These are phyloP conservation scores for Phaeophleospora eucalypticola DNA, from an alignment of 2,329 filamentous ascomycete species.

Conservation along the genomic window DNA sequence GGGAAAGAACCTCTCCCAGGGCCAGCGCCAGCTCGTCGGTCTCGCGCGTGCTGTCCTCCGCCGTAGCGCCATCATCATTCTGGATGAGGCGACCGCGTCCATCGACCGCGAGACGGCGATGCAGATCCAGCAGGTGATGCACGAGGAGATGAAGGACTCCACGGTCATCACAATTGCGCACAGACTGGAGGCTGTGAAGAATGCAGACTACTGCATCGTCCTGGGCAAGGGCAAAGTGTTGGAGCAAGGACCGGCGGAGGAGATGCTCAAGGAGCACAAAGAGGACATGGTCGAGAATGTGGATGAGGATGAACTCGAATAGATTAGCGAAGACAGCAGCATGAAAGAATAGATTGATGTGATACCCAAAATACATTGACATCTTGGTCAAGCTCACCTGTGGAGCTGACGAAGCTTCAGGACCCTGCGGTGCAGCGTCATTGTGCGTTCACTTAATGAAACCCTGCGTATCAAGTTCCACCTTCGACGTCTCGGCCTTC, in stretches of 20 bases:
- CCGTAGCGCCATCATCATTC: slow-evolving; percentile 58
- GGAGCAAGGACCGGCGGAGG: slow-evolving; percentile 32
- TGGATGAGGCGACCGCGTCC: slow-evolving; percentile 64
- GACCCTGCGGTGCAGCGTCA: neutral
- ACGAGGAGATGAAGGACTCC: slow-evolving; percentile 54
- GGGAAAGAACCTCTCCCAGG: slow-evolving; percentile 60
- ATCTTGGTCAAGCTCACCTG: neutral
- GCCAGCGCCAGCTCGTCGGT: slow-evolving; percentile 62
- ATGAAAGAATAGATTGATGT: neutral
- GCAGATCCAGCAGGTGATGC: slow-evolving; percentile 52
- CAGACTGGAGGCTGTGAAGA: slow-evolving; percentile 58
- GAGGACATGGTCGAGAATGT: slow-evolving; percentile 13
- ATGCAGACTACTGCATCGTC: slow-evolving; percentile 54
- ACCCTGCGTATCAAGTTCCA: neutral
- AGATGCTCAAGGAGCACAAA: slow-evolving; percentile 25
- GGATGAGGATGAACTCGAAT: slow-evolving; percentile 5
- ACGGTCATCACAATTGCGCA: slow-evolving; percentile 65
- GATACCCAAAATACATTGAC: neutral
- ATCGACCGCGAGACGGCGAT: slow-evolving; percentile 60
- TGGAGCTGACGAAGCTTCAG: no score
- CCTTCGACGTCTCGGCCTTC: neutral
- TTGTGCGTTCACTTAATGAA: slow-evolving; percentile 3
- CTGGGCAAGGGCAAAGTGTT: slow-evolving; percentile 50
- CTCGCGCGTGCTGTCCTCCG: slow-evolving; percentile 60
- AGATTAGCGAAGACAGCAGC: neutral